Percentiles rank a stretch among this genome's conserved stretches.
Conservation (phyloP, 805 yeast species). For the Wickerhamomyces subpelliculosus region DNA sequence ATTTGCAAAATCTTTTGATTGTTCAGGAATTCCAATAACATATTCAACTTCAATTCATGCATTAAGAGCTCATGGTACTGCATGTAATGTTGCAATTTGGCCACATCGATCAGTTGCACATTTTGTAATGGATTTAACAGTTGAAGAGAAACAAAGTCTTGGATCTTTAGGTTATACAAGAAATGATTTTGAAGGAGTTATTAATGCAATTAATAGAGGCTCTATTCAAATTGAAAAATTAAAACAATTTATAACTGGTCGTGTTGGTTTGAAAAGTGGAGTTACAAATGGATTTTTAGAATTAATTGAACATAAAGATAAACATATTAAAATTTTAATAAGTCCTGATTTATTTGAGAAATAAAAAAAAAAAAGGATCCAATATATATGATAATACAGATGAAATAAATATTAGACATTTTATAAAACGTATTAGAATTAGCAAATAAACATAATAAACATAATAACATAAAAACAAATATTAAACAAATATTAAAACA, state of each 20-base stretch:
- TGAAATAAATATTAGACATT: too few species aligned
- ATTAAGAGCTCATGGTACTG: constrained; percentile 34
- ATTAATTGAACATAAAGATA: constrained; percentile 34
- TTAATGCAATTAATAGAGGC: constrained; percentile 32
- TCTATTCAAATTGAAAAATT: constrained; percentile 29
- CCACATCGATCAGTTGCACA: constrained; percentile 37
- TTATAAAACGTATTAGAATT: too few species aligned
- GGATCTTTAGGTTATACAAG: constrained; percentile 41
- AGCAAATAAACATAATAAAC: too few species aligned
- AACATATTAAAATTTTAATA: constrained; percentile 38
- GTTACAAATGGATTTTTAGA: constrained; percentile 36
- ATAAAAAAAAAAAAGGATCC: background rate
- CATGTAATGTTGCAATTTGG: constrained; percentile 45
- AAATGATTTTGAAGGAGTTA: constrained; percentile 36
- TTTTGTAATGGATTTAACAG: constrained; percentile 39
- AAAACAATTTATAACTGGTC: constrained; percentile 31
- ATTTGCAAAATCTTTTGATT: constrained; percentile 45
- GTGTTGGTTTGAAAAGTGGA: constrained; percentile 31
- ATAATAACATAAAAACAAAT: too few species aligned
- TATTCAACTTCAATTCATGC: constrained; percentile 34
- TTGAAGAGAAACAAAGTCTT: constrained; percentile 34
- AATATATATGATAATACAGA: background rate
- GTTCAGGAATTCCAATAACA: constrained; percentile 45
- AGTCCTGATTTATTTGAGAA: constrained; percentile 22
- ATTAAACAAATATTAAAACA: too few species aligned